Evolutionary conservation across 768 basidiomycete genomes (phyloP), one percentile per base, ranked within the genome.

Genomic region (Xanthoconium purpureum): DNA sequence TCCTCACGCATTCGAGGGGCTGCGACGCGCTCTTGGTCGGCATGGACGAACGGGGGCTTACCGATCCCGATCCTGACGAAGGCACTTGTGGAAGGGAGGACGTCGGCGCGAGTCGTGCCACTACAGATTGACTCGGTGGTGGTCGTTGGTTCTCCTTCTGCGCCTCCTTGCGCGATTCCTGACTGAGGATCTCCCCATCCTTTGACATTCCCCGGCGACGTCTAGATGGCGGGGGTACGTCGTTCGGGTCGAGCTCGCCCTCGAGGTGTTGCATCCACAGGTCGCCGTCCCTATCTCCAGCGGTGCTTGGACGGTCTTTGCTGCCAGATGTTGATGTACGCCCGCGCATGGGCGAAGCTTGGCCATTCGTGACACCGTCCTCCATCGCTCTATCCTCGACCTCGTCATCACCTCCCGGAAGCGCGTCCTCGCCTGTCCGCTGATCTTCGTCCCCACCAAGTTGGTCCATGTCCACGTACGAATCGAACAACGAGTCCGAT

Each of bases 401-500:
- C 14, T 17, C 50, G 13, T 46, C 37, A 7, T 28, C 37, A 1
- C 11, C 43, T 46, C 9, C 38, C 14, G 3, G 36, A n/a, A 11
- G 28, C 13, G 32, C 46, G 24, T 6, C 43, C 14, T 47, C 45
- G 9, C n/a, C 29, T 20, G 29, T 28, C 33, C 6, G 50, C 14
- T 40, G 53, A 28, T 47, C 49, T 8, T 2, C 13, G 18, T 45
- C 56, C 17, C 37, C 65, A 37, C 36, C 55, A 2, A 59, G 20
- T 10, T 57, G 58, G 17, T 67, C 62, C 57, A 66, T 54, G 24
- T 69, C 64, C 39, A 69, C 28, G 49, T 58, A 69, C 44, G 66
- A 66, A 37, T 64, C 55, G 10, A 67, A 60, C 33, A 67, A 33
- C 17, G 50, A 29, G 12, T 68, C 66, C 2, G 43, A 30, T 12